Evolutionary conservation across 169 alveolate species (phyloP).

Genomic region (Plasmodium sp.): DNA sequence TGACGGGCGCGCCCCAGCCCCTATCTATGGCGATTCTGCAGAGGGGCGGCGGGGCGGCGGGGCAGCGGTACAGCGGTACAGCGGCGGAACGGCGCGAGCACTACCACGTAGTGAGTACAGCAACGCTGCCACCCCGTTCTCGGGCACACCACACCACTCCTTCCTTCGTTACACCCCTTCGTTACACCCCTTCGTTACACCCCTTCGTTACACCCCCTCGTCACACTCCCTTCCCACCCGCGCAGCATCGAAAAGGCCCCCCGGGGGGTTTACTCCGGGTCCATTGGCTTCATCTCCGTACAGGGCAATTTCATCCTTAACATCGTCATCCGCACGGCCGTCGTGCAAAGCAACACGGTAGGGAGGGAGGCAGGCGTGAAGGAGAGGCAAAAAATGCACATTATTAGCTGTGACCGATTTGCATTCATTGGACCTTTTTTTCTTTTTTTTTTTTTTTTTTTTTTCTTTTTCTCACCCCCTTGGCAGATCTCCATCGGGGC

Average conservation of each 20-base stretch:
- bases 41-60: not conserved
- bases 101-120: not conserved
- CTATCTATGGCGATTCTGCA: conserved; percentile 72
- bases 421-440: not conserved
- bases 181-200: not conserved
- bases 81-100: not conserved
- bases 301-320: conserved; percentile 67
- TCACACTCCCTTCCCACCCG: not conserved
- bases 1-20: conserved; percentile 82
- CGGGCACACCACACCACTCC: not conserved
- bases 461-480: not conserved
- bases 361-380: not conserved
- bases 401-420: not conserved
- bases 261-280: conserved; percentile 79
- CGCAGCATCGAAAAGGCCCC: conserved; percentile 76
- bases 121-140: not conserved
- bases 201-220: not conserved
- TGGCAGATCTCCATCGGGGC: conserved; percentile 75
- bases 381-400: not conserved
- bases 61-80: not conserved
- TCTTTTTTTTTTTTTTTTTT: not conserved
- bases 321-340: conserved; percentile 76
- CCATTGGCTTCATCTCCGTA: conserved; percentile 75
- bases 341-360: conserved; percentile 25
- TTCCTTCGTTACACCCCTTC: not conserved